Conservation (phyloP, 768 basidiomycete genomes). For the Boletus subcaerulescens region DNA sequence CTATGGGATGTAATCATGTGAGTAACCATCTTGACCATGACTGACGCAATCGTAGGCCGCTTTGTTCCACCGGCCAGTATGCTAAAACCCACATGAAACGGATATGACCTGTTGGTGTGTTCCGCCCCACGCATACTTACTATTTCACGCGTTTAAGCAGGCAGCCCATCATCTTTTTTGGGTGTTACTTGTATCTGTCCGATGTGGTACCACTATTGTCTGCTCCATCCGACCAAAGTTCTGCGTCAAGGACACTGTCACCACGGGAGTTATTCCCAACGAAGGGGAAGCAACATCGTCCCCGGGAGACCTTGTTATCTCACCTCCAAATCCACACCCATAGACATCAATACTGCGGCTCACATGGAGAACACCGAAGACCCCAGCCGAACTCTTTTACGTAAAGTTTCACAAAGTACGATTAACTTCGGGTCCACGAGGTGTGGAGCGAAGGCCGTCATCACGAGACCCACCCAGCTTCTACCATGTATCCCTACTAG, state of each 20-base stretch:
- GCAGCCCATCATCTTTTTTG: too few relatives aligned
- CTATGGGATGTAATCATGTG: not conserved
- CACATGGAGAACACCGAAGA: conserved; percentile 13
- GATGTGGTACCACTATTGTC: not conserved
- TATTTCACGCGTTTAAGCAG: not conserved
- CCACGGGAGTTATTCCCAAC: not conserved
- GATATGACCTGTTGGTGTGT: not conserved
- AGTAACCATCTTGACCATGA: not conserved
- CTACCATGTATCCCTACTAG: not conserved
- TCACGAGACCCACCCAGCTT: conserved; percentile 11
- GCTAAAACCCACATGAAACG: not conserved
- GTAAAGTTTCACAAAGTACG: conserved; percentile 13
- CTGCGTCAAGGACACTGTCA: not conserved
- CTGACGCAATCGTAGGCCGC: not conserved
- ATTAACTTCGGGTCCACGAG: conserved; percentile 18
- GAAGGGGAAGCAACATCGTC: not conserved
- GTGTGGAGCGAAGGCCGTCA: conserved; percentile 4
- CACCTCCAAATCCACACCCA: conserved; percentile 1
- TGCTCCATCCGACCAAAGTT: not conserved
- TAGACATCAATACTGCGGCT: conserved; percentile 7
- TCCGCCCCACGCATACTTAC: not conserved
- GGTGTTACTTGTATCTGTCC: not conserved
- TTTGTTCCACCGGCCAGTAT: not conserved
- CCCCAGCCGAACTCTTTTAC: conserved; percentile 1
- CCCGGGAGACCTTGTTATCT: conserved; percentile 6